Evolutionary conservation across 192 early-diverging fungal species (phyloP), one percentile per base, ranked within the genome.

Genomic region (Coemansia sp.): DNA sequence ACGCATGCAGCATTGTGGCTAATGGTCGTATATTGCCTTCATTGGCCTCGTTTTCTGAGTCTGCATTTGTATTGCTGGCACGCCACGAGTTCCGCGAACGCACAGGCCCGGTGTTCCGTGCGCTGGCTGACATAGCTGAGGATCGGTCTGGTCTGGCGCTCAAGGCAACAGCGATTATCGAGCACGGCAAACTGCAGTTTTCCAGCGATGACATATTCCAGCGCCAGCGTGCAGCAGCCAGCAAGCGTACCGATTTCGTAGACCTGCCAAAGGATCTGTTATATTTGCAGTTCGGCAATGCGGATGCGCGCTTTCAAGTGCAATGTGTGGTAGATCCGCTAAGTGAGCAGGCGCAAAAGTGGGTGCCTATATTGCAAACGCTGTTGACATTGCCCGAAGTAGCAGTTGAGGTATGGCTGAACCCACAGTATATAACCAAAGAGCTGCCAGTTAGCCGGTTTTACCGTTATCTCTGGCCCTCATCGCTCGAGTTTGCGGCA

Each of bases 391-490:
- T 93, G 40, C 82, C 86, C 1, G 76, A 82, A 16, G 84, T 87
- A 7, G 76, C 79, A 48, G 67, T 95, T 5, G 69, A 87, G 38
- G 61, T 97, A 14, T 77, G 84, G 47, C 65, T 95, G 40, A 85
- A 84, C 34, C 91, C 92, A 7, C 16, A 55, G 6, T 37, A 60
- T 0, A 53, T 60, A 11, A 15, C 86, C 14, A 80, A 76, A 2
- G 86, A 90, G 48, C 58, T 92, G 6, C 93, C 94, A 0, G 62
- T 95, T 18, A 90, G 87, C 44, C 76, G 92, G 11, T 96, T 96
- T 72, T 98, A 96, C 62, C 85, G 93, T 39, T 96, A 92, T 69
- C 85, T 93, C 15, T 80, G 87, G 51, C 78, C 83, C 11, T 63
- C 71, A 3, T 69, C 81, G 36, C 83, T 85, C 3, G 60, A 62